Conservation (phyloP, 192 early-diverging fungal genomes). For the Irineochytrium annulatum region DNA sequence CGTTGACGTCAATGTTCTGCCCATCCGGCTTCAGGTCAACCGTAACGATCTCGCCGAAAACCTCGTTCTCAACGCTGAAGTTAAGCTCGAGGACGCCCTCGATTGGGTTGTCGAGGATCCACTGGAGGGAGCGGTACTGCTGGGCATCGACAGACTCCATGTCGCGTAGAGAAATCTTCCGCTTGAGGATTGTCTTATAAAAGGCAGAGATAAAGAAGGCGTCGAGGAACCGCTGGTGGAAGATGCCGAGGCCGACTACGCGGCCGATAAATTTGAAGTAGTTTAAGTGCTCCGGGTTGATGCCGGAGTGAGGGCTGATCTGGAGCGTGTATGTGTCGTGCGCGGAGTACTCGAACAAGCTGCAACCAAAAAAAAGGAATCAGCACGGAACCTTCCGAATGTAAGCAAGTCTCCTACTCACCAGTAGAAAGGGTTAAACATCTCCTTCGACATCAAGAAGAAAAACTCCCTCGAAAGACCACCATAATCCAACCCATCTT, state of each 20-base stretch:
- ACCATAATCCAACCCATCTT: conserved; percentile 98
- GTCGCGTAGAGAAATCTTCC: conserved; percentile 82
- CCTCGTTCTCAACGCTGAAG: conserved; percentile 92
- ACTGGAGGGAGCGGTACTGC: conserved; percentile 83
- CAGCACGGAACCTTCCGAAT: not conserved
- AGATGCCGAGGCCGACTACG: conserved; percentile 90
- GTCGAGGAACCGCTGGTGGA: conserved; percentile 95
- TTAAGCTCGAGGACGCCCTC: conserved; percentile 76
- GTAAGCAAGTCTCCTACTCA: conserved; percentile 7
- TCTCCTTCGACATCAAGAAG: conserved; percentile 95
- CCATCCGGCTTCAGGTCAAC: conserved; percentile 88
- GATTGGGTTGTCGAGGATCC: conserved; percentile 92
- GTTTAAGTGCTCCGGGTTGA: conserved; percentile 97
- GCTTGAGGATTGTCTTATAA: conserved; percentile 94
- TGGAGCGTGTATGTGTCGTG: conserved; percentile 98
- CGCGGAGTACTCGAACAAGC: conserved; percentile 95
- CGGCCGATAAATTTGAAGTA: conserved; percentile 99
- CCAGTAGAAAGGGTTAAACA: conserved; percentile 90
- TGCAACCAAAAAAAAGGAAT: conserved; percentile 35
- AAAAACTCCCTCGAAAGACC: conserved; percentile 97
- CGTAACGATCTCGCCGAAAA: conserved; percentile 83
- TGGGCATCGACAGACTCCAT: conserved; percentile 95
- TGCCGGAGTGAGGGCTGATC: conserved; percentile 90
- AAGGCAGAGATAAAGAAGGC: conserved; percentile 94
- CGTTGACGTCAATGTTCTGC: conserved; percentile 86